Conservation (phyloP, 2,329 filamentous ascomycete genomes). For the Cladosporium velox region DNA sequence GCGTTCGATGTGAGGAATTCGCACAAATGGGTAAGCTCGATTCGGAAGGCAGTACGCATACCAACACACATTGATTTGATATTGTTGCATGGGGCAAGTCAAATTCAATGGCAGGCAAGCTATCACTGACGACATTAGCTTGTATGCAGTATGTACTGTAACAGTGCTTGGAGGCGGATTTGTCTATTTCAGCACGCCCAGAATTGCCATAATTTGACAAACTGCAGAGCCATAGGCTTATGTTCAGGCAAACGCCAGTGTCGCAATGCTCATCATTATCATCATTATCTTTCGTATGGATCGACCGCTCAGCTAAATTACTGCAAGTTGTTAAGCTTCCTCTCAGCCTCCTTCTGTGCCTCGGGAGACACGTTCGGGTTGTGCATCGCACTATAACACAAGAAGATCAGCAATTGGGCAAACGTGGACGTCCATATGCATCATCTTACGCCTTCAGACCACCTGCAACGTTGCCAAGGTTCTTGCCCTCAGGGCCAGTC, state of each 20-base stretch:
- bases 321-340: conserved; percentile 14
- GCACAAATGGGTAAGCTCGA: background rate
- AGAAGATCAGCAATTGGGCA: background rate
- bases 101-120: background rate
- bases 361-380: conserved; percentile 17
- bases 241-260: background rate
- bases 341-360: conserved; percentile 12
- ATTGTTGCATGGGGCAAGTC: background rate
- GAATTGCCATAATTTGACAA: background rate
- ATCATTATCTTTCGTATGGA: background rate
- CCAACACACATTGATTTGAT: background rate
- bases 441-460: conserved; percentile 16
- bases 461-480: conserved; percentile 15
- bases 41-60: background rate
- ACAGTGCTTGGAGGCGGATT: background rate
- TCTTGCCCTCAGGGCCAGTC: conserved; percentile 4
- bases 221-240: background rate
- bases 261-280: conserved; percentile 1
- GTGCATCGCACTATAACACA: conserved; percentile 10
- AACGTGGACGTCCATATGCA: background rate
- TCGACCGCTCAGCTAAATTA: background rate
- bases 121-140: background rate
- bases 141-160: background rate
- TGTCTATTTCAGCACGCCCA: background rate
- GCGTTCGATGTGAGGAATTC: background rate